Conservation (phyloP, 108 stramenopile species). For the Fistulifera solaris region DNA sequence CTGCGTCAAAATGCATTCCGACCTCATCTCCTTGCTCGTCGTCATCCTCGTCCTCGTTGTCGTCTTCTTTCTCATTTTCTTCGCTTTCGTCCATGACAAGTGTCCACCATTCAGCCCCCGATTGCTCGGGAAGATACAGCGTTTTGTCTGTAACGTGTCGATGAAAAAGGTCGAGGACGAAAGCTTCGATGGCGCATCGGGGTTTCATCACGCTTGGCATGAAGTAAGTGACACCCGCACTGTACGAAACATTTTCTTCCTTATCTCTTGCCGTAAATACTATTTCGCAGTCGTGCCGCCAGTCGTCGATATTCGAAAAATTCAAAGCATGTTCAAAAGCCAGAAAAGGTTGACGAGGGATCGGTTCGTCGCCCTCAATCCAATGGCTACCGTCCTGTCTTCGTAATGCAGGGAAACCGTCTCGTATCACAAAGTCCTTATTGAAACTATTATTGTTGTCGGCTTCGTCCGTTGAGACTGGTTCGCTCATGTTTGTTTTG, state of each 20-base stretch:
- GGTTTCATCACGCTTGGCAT: conserved; percentile 69
- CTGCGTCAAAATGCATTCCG: conserved; percentile 87
- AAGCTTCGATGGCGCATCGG: conserved; percentile 71
- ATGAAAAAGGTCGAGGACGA: conserved; percentile 65
- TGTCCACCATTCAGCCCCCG: conserved; percentile 92
- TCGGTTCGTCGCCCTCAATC: conserved; percentile 36
- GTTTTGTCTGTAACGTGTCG: conserved; percentile 29
- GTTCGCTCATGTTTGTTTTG: no score
- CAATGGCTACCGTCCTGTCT: conserved; percentile 7
- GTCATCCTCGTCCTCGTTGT: conserved; percentile 1
- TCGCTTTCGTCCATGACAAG: conserved; percentile 54
- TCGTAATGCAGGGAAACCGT: conserved; percentile 42
- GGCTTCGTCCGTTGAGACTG: no score
- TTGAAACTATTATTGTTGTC: no score
- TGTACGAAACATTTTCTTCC: conserved; percentile 61
- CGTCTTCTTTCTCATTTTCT: background rate
- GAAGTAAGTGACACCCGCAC: conserved; percentile 74
- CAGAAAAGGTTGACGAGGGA: conserved; percentile 59
- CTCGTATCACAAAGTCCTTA: conserved; percentile 42
- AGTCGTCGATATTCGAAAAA: conserved; percentile 10
- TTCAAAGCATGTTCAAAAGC: conserved; percentile 25
- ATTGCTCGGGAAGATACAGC: conserved; percentile 46
- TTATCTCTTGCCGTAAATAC: conserved; percentile 74
- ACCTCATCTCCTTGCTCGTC: conserved; percentile 35
- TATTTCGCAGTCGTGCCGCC: conserved; percentile 53